Percentiles rank a stretch among this genome's conserved stretches.
These are phyloP conservation scores for Calonectria pseudoreteaudii DNA, from an alignment of 2,329 filamentous ascomycete genomes.

Conservation along the genomic window DNA sequence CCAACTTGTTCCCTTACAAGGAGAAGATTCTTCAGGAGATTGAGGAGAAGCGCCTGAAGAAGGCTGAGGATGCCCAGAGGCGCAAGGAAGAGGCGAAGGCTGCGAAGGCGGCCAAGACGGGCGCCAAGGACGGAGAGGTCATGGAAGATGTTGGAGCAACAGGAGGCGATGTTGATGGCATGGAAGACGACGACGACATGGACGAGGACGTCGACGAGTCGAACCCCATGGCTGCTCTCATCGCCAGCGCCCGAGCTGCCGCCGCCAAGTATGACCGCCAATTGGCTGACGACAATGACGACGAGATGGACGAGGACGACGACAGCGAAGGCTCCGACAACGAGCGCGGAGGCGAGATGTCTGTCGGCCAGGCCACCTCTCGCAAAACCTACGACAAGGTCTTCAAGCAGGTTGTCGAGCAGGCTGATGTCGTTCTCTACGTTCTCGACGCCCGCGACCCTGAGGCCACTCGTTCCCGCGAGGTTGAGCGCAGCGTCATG, in stretches of 20 bases:
- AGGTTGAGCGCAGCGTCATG: conserved; percentile 92
- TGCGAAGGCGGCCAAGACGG: conserved; percentile 73
- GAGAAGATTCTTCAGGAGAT: conserved; percentile 95
- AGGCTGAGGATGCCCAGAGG: conserved; percentile 81
- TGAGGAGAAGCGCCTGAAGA: conserved; percentile 85
- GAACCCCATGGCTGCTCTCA: conserved; percentile 92
- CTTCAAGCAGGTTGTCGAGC: conserved; percentile 92
- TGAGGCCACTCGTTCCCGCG: conserved; percentile 88
- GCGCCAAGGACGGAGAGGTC: conserved; percentile 58
- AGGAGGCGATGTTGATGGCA: conserved; percentile 62
- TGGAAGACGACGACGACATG: conserved; percentile 63
- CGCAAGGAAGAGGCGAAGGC: conserved; percentile 79
- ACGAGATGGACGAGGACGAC: conserved; percentile 64
- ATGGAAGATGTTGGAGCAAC: conserved; percentile 60
- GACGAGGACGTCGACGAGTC: conserved; percentile 74
- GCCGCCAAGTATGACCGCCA: conserved; percentile 80
- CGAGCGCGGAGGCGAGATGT: conserved; percentile 66
- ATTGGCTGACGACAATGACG: conserved; percentile 70
- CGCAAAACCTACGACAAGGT: conserved; percentile 93
- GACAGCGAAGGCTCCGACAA: conserved; percentile 60
- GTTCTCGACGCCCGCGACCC: conserved; percentile 93
- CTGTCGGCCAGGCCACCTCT: conserved; percentile 70
- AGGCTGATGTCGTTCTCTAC: conserved; percentile 91
- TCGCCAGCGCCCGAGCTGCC: conserved; percentile 84
- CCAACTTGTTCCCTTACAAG: conserved; percentile 98